Base-by-base conservation (phyloP, 352 stramenopile species). In the Phytophthora kernoviae region DNA sequence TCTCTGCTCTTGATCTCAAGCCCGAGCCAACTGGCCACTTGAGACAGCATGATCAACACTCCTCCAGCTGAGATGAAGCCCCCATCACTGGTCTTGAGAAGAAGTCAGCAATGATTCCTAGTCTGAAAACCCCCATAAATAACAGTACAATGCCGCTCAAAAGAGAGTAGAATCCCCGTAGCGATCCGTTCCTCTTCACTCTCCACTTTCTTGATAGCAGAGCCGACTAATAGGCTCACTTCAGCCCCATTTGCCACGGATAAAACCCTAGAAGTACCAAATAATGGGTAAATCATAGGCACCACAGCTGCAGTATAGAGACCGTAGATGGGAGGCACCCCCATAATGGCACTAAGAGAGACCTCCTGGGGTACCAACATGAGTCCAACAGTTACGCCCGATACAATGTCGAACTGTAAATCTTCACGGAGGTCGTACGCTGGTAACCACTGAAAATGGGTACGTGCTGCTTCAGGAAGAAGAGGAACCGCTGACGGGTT, bases 281-380 rank as follows among this genome's bases (percentile, higher is more conserved):
- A 90, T 36, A 90, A 46, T 4, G 83, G 69, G 54, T 93, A 93
- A 22, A 91, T 62, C n/a, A 93, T 64, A 2, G 85, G 85, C 7
- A 85, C 82, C 18, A 86, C 68, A 7, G 83, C 83, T 2, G 83
- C 81, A 7, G 81, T 87, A 58, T 92, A 92, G 20, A 92, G 68
- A 8, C 83, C 80, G 62, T 89, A 89, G 30, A 89, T 78, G 4
- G 75, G 68, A 4, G 80, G 80, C 12, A 92, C 83, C 22, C 75
- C 77, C 83, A 96, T 96, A 10, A 98, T 74, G 50, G 94, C 87
- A 14, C 88, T 90, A 47, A 98, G 93, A 33, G 77, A 91, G 76
- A 98, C 96, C 21, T 91, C 86, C 54, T 97, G 91, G 17, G 92
- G 94, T 52, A 98, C 82, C 26, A 96, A 71, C 90, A 98, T 98